Evolutionary conservation across 768 basidiomycete genomes (phyloP), one percentile per base, ranked within the genome.

Genomic region (Collybiopsis luxurians): DNA sequence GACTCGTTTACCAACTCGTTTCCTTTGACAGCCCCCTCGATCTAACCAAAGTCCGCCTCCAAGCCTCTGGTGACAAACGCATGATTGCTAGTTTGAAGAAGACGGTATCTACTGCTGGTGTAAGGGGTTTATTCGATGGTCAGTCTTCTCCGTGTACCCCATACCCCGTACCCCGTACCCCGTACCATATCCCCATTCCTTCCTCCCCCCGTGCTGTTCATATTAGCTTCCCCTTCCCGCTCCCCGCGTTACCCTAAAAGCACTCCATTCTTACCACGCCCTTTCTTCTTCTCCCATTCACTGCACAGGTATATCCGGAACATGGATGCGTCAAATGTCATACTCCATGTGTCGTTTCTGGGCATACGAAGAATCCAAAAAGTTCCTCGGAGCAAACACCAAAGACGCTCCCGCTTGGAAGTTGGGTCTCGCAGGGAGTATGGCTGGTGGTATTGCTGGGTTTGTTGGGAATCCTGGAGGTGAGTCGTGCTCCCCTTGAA

Each of bases 261-360:
- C n/a, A n/a, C n/a, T n/a, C n/a, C n/a, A n/a, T n/a, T n/a, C n/a
- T n/a, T n/a, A n/a, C n/a, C n/a, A n/a, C n/a, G n/a, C n/a, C 13
- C 6, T 34, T 6, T 34, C 31, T 34, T 13, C 6, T 34, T 34
- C 31, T 6, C 31, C 31, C 13, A 13, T 13, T 2, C 77, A 95
- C 47, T 92, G 84, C 65, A 93, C 94, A 66, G 93, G 93, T 17
- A 91, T 94, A 58, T 77, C 87, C 2, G 93, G 92, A 28, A 96
- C 93, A 26, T 88, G 91, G 84, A 72, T 96, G 71, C 83, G 93
- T 27, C 93, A 96, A 73, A 92, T 95, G 91, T 90, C 86, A 31
- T 95, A 95, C 73, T 92, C 90, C 42, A 76, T 94, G 69, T 92
- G 90, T 69, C 80, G 92, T n/a, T 95, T 94, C 76, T 94, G 91